A percentile compares a stretch with the other conserved stretches of the same genome.
Evolutionary conservation across 257 asterid genomes (phyloP).

Genomic region (Salvia splendens): DNA sequence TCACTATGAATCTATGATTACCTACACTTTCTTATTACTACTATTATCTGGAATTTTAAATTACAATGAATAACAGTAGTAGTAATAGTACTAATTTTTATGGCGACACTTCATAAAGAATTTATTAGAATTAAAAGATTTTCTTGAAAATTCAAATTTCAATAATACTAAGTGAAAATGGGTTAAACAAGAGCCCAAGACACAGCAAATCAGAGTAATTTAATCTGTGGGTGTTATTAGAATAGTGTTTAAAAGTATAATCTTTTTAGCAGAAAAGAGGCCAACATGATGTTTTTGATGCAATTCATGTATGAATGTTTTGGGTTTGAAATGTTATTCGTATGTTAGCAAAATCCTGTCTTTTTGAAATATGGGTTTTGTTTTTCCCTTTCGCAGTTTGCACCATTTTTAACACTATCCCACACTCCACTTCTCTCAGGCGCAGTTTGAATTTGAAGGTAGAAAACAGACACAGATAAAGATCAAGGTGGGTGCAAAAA

Average conservation of each 20-base stretch:
- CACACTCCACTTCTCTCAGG: constrained; percentile 6
- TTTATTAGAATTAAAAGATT: background rate
- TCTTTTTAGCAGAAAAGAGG: background rate
- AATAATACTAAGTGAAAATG: background rate
- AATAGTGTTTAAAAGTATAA: background rate
- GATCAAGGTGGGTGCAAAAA: constrained; percentile 28
- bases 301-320: constrained; percentile 1
- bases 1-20: no score
- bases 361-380: constrained; percentile 23
- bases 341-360: constrained; percentile 10
- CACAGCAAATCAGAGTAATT: background rate
- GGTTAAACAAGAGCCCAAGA: background rate
- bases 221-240: background rate
- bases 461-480: background rate
- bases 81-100: no score
- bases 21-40: no score
- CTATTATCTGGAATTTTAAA: no score
- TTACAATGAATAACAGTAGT: no score
- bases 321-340: constrained; percentile 18
- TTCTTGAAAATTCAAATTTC: background rate
- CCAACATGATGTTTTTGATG: background rate
- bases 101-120: no score
- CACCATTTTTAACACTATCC: background rate
- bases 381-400: constrained; percentile 8
- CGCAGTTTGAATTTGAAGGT: constrained; percentile 11